Conservation (phyloP, 2,329 filamentous ascomycete species). For the Coleophoma cylindrospora region DNA sequence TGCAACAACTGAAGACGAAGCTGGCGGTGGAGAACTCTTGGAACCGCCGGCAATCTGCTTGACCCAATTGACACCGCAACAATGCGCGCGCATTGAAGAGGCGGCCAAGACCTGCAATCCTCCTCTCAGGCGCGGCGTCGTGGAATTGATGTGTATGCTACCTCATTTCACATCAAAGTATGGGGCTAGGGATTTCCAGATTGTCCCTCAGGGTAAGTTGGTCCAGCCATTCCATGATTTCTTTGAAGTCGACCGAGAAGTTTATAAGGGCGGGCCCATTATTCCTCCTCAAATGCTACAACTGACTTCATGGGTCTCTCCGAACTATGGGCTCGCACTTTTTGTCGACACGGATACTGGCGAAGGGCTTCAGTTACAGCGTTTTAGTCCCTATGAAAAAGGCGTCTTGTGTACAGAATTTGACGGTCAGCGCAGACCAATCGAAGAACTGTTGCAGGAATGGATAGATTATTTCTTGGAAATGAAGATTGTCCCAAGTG, state of each 20-base stretch:
- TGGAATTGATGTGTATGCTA: conserved; percentile 9
- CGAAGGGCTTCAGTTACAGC: conserved; percentile 4
- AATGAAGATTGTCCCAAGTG: conserved; percentile 2
- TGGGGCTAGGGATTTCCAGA: not conserved
- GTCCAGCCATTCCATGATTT: too few relatives aligned
- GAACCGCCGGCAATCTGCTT: conserved; percentile 2
- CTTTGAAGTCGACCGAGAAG: not conserved
- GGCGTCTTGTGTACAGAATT: not conserved
- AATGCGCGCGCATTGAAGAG: conserved; percentile 5
- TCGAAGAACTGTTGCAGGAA: conserved; percentile 6
- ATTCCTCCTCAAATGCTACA: conserved; percentile 6
- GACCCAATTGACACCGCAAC: conserved; percentile 5
- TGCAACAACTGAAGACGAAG: too few relatives aligned
- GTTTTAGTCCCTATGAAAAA: not conserved
- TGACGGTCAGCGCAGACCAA: conserved; percentile 1
- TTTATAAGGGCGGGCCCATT: conserved; percentile 2
- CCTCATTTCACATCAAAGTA: conserved; percentile 3
- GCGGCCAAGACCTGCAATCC: conserved; percentile 5
- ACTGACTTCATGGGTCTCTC: not conserved
- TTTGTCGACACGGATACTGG: conserved; percentile 9
- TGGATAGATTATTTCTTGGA: conserved; percentile 5
- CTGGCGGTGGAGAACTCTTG: not conserved
- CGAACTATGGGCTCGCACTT: not conserved
- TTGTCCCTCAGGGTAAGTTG: too few relatives aligned
- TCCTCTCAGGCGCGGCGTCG: conserved; percentile 5